Percentiles rank a stretch among this genome's conserved stretches.
Conservation (phyloP, 1,284 basidiomycete genomes). For the Mycena citricolor region DNA sequence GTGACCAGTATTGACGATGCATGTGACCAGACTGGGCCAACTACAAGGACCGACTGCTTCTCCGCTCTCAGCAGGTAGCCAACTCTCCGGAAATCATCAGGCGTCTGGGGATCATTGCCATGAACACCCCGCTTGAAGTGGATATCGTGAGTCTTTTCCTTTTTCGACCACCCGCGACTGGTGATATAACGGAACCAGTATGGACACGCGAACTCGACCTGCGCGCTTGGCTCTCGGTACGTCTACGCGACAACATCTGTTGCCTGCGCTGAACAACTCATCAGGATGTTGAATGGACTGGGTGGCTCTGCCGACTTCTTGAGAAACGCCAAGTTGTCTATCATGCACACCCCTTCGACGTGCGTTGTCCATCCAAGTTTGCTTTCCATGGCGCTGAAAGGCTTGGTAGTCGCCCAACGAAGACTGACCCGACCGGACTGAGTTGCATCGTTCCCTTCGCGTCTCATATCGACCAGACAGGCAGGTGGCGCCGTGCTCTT, state of each 20-base stretch:
- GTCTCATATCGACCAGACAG: slow-evolving; percentile 50
- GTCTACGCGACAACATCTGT: not conserved
- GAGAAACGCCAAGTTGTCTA: slow-evolving; percentile 49
- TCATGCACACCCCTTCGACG: slow-evolving; percentile 54
- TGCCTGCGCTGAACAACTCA: slow-evolving; percentile 16
- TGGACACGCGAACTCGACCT: slow-evolving; percentile 52
- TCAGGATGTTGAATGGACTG: slow-evolving; percentile 51
- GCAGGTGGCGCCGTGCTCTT: slow-evolving; percentile 26
- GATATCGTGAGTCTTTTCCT: slow-evolving; percentile 36
- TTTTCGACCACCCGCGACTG: not conserved
- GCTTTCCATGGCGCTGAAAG: not conserved
- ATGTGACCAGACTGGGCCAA: slow-evolving; percentile 39
- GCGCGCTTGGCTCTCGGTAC: slow-evolving; percentile 40
- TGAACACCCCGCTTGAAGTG: slow-evolving; percentile 55
- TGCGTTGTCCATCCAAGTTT: slow-evolving; percentile 15
- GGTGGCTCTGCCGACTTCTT: slow-evolving; percentile 53
- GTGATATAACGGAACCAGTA: slow-evolving; percentile 31
- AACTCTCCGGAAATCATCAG: slow-evolving; percentile 54
- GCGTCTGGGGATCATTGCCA: slow-evolving; percentile 49
- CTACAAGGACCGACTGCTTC: slow-evolving; percentile 50
- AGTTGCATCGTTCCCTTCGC: slow-evolving; percentile 53
- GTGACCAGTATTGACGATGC: not conserved
- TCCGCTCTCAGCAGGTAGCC: slow-evolving; percentile 55
- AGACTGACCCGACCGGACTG: slow-evolving; percentile 50
- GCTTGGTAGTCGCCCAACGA: slow-evolving; percentile 39